Evolutionary conservation across 176 grass and related monocot species (phyloP), one percentile per base, ranked within the genome.

Genomic region (Carex kokanica): DNA sequence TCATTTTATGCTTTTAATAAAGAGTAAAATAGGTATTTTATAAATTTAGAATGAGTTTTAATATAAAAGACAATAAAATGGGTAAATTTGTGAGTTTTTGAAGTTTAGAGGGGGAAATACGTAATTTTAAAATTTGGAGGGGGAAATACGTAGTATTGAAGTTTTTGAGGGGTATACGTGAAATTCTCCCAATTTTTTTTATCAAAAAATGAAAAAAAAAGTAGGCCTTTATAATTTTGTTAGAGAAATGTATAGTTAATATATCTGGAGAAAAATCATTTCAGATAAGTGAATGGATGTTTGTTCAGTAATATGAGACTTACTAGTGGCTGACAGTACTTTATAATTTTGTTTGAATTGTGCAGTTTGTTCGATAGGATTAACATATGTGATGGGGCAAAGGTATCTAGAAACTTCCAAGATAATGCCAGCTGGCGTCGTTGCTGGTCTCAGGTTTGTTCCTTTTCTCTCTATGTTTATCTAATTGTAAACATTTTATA

Each of bases 381-480:
- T 98, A 60, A 93, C 92, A 52, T 91, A 70, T 57, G 69, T 95
- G 21, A 98, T 98, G 96, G 92, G 93, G 14, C 88, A 93, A 87
- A 91, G 96, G 84, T 98, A 88, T 78, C 78, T 93, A 5, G 89
- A 94, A 66, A 98, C 96, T 54, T 95, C 88, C 17, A 98, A 95
- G 84, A 89, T 95, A 78, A 98, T 95, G 96, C 93, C 92, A 86
- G 91, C 96, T 87, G 96, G 89, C 62, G 68, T 98, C 11, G 93
- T 98, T 82, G 89, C 90, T 86, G 84, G 58, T 47, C 89, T 98
- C 84, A 98, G 95, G 95, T 98, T 81, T 58, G 55, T 9, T 85
- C 18, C 4, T 47, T 14, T 72, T 52, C 47, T 66, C 6, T 31
- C n/a, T 57, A 13, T 27, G n/a, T 47, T 41, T 40, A 11, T 17